These are phyloP conservation scores for Neurospora pannonica DNA, from an alignment of 495 filamentous ascomycete genomes.

Conservation along the genomic window DNA sequence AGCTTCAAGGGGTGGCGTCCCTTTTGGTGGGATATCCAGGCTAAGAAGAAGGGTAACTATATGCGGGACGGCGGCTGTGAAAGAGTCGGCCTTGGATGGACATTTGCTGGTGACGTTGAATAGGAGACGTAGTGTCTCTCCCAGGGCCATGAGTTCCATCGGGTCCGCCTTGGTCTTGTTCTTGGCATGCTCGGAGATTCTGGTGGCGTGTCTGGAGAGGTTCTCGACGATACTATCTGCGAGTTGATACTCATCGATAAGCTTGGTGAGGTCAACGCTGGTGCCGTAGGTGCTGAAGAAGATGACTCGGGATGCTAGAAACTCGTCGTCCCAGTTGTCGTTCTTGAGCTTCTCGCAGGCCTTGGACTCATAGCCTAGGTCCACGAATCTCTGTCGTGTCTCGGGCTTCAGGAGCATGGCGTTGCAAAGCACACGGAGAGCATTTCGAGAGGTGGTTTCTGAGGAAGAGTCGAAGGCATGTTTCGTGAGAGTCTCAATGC, in stretches of 20 bases:
- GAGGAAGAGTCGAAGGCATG: conserved; percentile 61
- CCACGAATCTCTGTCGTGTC: conserved; percentile 71
- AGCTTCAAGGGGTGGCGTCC: conserved; percentile 29
- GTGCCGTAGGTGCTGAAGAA: conserved; percentile 83
- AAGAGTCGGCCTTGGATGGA: conserved; percentile 46
- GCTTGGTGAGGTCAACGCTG: conserved; percentile 51
- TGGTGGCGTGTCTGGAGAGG: conserved; percentile 53
- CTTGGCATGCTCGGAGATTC: conserved; percentile 10
- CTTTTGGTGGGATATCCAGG: conserved; percentile 19
- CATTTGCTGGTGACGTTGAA: conserved; percentile 74
- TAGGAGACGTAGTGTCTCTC: conserved; percentile 76
- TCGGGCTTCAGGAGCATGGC: conserved; percentile 61
- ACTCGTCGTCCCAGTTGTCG: conserved; percentile 78
- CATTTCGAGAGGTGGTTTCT: conserved; percentile 57
- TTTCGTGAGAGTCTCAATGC: conserved; percentile 59
- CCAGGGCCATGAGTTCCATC: conserved; percentile 71
- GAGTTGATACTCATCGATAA: conserved; percentile 62
- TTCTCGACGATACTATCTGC: conserved; percentile 61
- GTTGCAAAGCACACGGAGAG: conserved; percentile 81
- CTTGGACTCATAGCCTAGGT: conserved; percentile 63
- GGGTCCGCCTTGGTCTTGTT: conserved; percentile 34
- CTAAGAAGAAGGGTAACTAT: conserved; percentile 62
- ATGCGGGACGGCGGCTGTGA: conserved; percentile 57
- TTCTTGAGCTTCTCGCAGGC: conserved; percentile 64
- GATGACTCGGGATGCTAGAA: conserved; percentile 71